Percentiles rank a stretch among this genome's conserved stretches.
Conservation (phyloP, 2,329 filamentous ascomycete species). For the Helminthosporium solani region DNA sequence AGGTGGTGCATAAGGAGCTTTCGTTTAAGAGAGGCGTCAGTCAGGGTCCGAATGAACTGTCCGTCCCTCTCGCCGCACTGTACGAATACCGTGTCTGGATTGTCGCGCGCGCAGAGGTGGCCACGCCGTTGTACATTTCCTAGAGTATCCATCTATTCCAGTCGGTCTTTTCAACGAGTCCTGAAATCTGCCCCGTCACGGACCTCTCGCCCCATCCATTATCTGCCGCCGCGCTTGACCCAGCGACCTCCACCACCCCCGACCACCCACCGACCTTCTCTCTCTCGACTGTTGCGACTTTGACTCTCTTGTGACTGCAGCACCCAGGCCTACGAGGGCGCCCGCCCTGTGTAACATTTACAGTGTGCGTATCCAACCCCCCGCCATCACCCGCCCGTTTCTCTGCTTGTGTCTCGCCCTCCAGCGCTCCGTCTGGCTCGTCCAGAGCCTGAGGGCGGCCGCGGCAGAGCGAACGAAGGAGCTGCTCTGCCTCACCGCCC, state of each 20-base stretch:
- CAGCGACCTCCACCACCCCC: background rate
- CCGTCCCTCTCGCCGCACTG: background rate
- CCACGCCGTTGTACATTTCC: background rate
- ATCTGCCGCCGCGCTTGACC: background rate
- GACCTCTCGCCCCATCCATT: background rate
- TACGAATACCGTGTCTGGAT: background rate
- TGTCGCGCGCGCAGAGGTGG: no score
- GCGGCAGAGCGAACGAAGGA: slow-evolving; percentile 17
- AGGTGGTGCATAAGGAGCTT: no score
- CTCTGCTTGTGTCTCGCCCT: no score
- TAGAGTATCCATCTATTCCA: background rate
- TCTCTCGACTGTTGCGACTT: slow-evolving; percentile 2
- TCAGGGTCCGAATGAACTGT: background rate
- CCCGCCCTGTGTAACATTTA: slow-evolving; percentile 16
- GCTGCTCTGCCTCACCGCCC: slow-evolving; percentile 34
- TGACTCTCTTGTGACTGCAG: slow-evolving; percentile 2
- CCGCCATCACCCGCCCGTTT: slow-evolving; percentile 1
- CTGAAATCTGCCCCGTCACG: background rate
- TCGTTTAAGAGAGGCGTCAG: no score
- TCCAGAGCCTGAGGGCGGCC: slow-evolving; percentile 8
- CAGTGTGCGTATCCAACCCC: slow-evolving; percentile 13
- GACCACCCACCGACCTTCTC: slow-evolving; percentile 3
- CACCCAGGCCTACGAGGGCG: slow-evolving; percentile 8
- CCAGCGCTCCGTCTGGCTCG: no score
- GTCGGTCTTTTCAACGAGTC: background rate